These are phyloP conservation scores for Yamadazyma spencermartinsiae DNA, from an alignment of 1,139 yeast species.

Conservation along the genomic window DNA sequence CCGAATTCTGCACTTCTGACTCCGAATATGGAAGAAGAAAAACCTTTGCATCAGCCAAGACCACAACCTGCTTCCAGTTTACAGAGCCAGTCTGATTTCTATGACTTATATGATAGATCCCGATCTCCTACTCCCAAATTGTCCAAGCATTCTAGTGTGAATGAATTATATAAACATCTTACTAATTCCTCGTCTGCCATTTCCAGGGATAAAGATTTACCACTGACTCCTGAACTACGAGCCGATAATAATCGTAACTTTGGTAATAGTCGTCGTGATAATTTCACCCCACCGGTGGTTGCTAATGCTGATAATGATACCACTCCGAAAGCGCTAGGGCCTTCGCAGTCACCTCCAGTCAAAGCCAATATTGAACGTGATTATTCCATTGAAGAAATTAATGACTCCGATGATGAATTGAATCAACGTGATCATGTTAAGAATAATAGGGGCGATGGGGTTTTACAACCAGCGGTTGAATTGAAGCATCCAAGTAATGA, in stretches of 20 bases:
- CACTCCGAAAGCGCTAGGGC: not conserved
- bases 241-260: not conserved
- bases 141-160: conserved; percentile 10
- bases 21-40: conserved; percentile 11
- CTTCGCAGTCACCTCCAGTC: conserved; percentile 6
- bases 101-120: conserved; percentile 23
- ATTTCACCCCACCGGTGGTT: not conserved
- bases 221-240: conserved; percentile 26
- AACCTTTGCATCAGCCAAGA: conserved; percentile 16
- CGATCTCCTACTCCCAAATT: conserved; percentile 18
- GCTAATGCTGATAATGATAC: conserved; percentile 1
- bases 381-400: conserved; percentile 43
- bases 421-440: conserved; percentile 8
- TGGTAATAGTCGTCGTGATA: not conserved
- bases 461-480: conserved; percentile 17
- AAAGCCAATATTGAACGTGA: conserved; percentile 20
- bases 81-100: conserved; percentile 15
- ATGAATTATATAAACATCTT: conserved; percentile 9
- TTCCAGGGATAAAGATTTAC: conserved; percentile 33
- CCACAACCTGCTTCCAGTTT: conserved; percentile 9
- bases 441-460: conserved; percentile 1
- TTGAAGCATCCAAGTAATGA: conserved; percentile 4
- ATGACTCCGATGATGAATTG: conserved; percentile 42
- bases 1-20: conserved; percentile 7
- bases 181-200: conserved; percentile 18